phyloP scores from a whole-genome alignment of 78 protist genomes.

The Tieghemostelium lacteum region DNA sequence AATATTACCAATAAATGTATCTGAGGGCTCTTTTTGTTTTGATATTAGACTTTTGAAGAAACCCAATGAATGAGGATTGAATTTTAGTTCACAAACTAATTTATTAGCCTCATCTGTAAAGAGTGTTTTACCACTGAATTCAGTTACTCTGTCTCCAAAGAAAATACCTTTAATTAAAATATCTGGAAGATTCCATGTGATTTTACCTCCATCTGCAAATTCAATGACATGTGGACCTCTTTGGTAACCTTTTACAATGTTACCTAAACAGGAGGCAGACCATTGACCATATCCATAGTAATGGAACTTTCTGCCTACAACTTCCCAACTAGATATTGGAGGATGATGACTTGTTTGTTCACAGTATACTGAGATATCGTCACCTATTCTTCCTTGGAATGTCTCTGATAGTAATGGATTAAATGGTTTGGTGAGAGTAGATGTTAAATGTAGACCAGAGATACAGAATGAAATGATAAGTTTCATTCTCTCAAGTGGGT shows the following conservation, averaged over 20 bases:
- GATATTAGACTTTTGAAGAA: constrained; percentile 46
- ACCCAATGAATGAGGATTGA: constrained; percentile 76
- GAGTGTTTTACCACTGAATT: constrained; percentile 35
- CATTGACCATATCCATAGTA: constrained; percentile 61
- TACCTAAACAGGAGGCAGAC: constrained; percentile 67
- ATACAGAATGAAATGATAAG: constrained; percentile 45
- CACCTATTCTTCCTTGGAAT: constrained; percentile 59
- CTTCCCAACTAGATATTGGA: constrained; percentile 81
- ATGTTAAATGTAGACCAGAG: constrained; percentile 75
- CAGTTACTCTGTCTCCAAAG: constrained; percentile 75
- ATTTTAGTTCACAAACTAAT: constrained; percentile 30
- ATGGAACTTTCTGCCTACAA: constrained; percentile 27
- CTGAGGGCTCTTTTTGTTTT: constrained; percentile 76
- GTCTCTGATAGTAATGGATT: constrained; percentile 92
- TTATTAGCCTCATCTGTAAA: constrained; percentile 61
- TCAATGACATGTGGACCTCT: constrained; percentile 44
- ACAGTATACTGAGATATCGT: constrained; percentile 71
- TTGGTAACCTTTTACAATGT: constrained; percentile 71
- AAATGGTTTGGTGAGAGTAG: constrained; percentile 82
- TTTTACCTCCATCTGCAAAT: constrained; percentile 53
- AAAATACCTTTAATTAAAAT: constrained; percentile 68
- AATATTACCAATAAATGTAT: constrained; percentile 51
- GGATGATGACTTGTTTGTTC: constrained; percentile 92
- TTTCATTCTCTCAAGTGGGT: constrained; percentile 76
- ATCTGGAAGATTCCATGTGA: constrained; percentile 61